Conservation (phyloP, 1,139 yeast genomes). For the Nakaseomyces sp. region DNA sequence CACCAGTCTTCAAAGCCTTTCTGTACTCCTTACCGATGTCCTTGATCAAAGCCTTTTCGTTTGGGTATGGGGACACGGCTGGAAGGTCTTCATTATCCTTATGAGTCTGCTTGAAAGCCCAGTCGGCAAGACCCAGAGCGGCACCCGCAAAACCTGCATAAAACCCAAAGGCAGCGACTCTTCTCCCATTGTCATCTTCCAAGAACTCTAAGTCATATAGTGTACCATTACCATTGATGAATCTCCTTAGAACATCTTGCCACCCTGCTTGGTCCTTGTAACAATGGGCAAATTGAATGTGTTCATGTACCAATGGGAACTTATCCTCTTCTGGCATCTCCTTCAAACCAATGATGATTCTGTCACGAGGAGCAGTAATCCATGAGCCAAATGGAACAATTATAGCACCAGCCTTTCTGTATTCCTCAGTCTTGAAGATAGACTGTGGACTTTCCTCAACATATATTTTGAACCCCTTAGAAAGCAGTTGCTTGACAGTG, state of each 20-base stretch:
- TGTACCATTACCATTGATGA: slow-evolving; percentile 84
- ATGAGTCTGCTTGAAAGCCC: slow-evolving; percentile 84
- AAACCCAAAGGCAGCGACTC: slow-evolving; percentile 98
- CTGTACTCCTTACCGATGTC: slow-evolving; percentile 59
- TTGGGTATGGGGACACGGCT: slow-evolving; percentile 73
- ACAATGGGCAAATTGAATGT: slow-evolving; percentile 97
- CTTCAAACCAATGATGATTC: slow-evolving; percentile 86
- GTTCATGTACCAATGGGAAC: slow-evolving; percentile 91
- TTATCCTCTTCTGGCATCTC: slow-evolving; percentile 86
- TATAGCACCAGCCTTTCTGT: slow-evolving; percentile 68
- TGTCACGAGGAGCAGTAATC: slow-evolving; percentile 81
- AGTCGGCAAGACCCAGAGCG: slow-evolving; percentile 85
- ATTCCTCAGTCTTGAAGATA: slow-evolving; percentile 66
- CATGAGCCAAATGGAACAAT: slow-evolving; percentile 92
- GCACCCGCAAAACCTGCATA: slow-evolving; percentile 99
- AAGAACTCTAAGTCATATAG: slow-evolving; percentile 90
- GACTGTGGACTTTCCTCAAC: slow-evolving; percentile 86
- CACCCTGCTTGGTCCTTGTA: slow-evolving; percentile 97
- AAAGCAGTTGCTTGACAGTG: slow-evolving; percentile 72
- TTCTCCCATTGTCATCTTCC: slow-evolving; percentile 89
- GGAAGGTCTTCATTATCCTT: slow-evolving; percentile 58
- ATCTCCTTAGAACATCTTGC: slow-evolving; percentile 81
- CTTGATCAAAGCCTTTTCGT: slow-evolving; percentile 61
- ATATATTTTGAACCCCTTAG: slow-evolving; percentile 79
- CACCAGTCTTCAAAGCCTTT: slow-evolving; percentile 54